These are phyloP conservation scores for Candida tunisiensis DNA, from an alignment of 1,139 yeast genomes.

Conservation along the genomic window DNA sequence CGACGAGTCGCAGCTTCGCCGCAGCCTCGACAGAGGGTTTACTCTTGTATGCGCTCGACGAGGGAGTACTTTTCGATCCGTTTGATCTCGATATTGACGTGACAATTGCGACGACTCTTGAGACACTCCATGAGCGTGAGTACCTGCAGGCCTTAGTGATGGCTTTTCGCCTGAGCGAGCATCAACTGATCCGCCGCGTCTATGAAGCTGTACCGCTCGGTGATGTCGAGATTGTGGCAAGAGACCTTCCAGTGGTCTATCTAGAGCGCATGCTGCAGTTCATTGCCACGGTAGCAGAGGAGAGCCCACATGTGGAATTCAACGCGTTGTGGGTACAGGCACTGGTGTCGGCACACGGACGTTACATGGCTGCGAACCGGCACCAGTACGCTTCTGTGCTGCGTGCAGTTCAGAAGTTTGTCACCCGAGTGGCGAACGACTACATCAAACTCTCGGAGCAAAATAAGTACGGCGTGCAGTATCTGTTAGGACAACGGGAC, in stretches of 20 bases:
- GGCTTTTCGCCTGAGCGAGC: constrained; percentile 88
- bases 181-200: constrained; percentile 50
- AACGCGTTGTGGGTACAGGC: constrained; percentile 66
- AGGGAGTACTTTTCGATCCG: constrained; percentile 71
- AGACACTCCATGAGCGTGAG: constrained; percentile 39
- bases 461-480: constrained; percentile 37
- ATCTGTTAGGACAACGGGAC: constrained; percentile 14
- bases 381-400: constrained; percentile 50
- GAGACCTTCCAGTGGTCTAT: constrained; percentile 62
- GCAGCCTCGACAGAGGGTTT: constrained; percentile 96
- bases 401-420: constrained; percentile 59
- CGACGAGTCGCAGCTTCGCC: constrained; percentile 82
- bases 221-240: constrained; percentile 50
- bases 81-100: constrained; percentile 87
- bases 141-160: constrained; percentile 71
- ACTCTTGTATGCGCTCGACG: constrained; percentile 65
- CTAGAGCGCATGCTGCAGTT: constrained; percentile 50
- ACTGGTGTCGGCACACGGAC: constrained; percentile 59
- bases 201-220: constrained; percentile 63
- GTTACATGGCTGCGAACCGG: constrained; percentile 45
- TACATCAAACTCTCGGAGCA: constrained; percentile 37
- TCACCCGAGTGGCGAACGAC: constrained; percentile 62
- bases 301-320: constrained; percentile 78
- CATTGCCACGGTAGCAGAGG: constrained; percentile 52
- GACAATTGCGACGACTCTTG: constrained; percentile 62